Conservation (phyloP, 1,284 basidiomycete species). For the Coniferiporia weirii region DNA sequence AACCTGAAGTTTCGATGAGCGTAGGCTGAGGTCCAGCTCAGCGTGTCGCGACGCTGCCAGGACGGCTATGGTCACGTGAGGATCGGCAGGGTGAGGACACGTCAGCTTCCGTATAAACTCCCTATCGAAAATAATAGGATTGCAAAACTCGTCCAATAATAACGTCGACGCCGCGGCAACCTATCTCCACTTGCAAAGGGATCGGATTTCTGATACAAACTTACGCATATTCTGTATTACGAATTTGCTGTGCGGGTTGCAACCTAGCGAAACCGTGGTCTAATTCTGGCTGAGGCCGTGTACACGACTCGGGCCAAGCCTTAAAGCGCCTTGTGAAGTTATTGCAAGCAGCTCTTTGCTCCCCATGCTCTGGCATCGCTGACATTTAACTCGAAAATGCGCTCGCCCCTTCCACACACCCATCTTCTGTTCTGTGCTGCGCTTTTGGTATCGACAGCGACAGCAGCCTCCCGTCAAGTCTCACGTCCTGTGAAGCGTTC, state of each 20-base stretch:
- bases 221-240: no score
- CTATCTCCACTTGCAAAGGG: no score
- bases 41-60: not conserved
- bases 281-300: not conserved
- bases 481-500: conserved; percentile 39
- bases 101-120: not conserved
- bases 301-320: not conserved
- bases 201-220: no score
- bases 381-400: not conserved
- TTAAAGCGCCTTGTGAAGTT: not conserved
- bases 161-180: no score
- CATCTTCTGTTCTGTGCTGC: not conserved
- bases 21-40: not conserved
- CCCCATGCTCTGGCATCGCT: not conserved
- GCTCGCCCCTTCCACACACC: not conserved
- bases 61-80: not conserved
- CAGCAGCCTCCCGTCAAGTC: not conserved
- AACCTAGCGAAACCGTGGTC: not conserved
- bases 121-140: not conserved
- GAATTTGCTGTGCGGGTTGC: not conserved
- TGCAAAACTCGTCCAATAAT: no score
- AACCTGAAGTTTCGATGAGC: not conserved
- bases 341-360: not conserved
- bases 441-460: not conserved
- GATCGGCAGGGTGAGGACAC: not conserved